These are phyloP conservation scores for Aspergillus udagawae DNA, from an alignment of 2,329 filamentous ascomycete species.

Conservation along the genomic window DNA sequence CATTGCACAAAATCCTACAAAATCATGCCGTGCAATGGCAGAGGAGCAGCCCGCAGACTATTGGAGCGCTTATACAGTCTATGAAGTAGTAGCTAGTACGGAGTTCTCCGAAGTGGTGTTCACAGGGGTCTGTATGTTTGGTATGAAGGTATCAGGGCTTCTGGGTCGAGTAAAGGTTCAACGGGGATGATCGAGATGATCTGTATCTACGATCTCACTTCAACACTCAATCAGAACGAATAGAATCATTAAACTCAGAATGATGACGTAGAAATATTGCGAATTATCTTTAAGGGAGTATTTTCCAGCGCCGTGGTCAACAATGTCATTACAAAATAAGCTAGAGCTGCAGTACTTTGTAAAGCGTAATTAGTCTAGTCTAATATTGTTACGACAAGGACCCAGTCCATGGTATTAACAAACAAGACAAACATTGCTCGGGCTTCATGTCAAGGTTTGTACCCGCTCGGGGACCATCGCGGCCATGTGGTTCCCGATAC, in stretches of 20 bases:
- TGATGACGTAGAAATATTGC: too few species aligned
- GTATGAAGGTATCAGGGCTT: neutral
- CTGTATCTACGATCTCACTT: neutral
- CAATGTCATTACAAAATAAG: too few species aligned
- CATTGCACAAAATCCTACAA: neutral
- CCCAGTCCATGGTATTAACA: neutral
- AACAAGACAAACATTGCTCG: neutral
- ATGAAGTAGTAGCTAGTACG: neutral
- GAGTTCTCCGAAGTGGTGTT: neutral
- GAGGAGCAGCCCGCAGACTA: neutral
- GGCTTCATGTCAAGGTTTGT: neutral
- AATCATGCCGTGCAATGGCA: neutral
- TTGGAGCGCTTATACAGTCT: neutral
- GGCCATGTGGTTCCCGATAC: neutral
- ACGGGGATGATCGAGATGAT: neutral
- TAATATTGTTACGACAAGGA: too few species aligned
- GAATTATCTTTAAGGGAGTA: too few species aligned
- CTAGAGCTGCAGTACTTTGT: neutral
- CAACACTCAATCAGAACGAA: neutral
- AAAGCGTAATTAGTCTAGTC: neutral
- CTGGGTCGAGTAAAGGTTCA: neutral
- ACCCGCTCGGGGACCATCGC: neutral
- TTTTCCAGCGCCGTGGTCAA: too few species aligned
- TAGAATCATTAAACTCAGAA: too few species aligned
- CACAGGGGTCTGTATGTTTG: neutral